Conservation (phyloP, 2,329 filamentous ascomycete genomes). For the Trichoderma gracile region DNA sequence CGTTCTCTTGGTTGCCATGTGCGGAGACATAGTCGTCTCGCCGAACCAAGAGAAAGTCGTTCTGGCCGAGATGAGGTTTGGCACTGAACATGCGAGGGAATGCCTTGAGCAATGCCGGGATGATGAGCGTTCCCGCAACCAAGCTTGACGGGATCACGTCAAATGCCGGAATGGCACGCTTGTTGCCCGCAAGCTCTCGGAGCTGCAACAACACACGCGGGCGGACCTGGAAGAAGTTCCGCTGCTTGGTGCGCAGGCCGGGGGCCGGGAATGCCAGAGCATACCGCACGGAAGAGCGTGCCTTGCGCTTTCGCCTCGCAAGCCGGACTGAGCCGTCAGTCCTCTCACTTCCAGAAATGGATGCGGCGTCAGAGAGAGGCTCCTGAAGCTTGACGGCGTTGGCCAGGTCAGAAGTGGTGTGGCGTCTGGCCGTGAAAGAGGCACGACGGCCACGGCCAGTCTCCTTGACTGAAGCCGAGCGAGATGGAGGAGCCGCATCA, state of each 20-base stretch:
- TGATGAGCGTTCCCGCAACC: conserved; percentile 56
- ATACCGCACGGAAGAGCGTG: conserved; percentile 62
- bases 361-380: conserved; percentile 37
- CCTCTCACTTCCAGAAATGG: conserved; percentile 47
- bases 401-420: conserved; percentile 43
- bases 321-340: conserved; percentile 43
- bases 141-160: conserved; percentile 72
- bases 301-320: conserved; percentile 47
- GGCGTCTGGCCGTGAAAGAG: conserved; percentile 29
- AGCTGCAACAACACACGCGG: conserved; percentile 71
- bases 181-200: conserved; percentile 60
- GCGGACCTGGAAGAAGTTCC: conserved; percentile 65
- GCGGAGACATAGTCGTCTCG: conserved; percentile 64
- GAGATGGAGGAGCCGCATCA: background rate
- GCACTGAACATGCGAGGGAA: conserved; percentile 65
- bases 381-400: conserved; percentile 48
- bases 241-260: conserved; percentile 58
- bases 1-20: conserved; percentile 33
- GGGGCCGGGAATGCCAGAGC: conserved; percentile 68
- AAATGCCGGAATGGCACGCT: conserved; percentile 65
- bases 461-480: conserved; percentile 17
- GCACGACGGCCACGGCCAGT: conserved; percentile 8
- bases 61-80: conserved; percentile 63
- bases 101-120: conserved; percentile 59
- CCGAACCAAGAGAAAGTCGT: conserved; percentile 70